Conservation (phyloP, 805 yeast species). For the Wickerhamiella brachini region DNA sequence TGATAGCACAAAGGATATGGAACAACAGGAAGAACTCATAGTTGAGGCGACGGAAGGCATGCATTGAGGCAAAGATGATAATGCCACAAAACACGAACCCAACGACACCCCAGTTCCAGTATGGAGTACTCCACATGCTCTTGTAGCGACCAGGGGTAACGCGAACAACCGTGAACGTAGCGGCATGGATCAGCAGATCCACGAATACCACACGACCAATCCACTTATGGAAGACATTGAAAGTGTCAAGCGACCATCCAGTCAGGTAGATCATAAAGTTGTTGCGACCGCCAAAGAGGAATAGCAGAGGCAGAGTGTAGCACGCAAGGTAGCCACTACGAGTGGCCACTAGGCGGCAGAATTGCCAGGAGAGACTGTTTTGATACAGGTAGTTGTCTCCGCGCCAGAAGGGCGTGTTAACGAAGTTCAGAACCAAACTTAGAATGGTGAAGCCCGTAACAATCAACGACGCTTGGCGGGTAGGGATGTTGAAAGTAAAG, state of each 20-base stretch:
- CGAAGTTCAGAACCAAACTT: neutral
- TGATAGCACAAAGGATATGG: constrained; percentile 41
- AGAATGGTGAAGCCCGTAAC: constrained; percentile 24
- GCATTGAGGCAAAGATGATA: constrained; percentile 36
- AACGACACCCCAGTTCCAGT: constrained; percentile 29
- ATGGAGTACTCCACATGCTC: constrained; percentile 6
- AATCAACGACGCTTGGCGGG: constrained; percentile 28
- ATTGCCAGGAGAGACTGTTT: neutral
- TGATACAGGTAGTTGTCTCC: neutral
- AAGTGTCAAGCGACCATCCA: constrained; percentile 42
- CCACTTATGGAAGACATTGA: constrained; percentile 50
- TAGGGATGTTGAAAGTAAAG: constrained; percentile 22
- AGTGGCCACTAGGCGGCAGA: constrained; percentile 1
- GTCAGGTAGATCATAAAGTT: constrained; percentile 45
- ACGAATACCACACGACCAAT: constrained; percentile 36
- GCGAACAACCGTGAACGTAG: constrained; percentile 33
- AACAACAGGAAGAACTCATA: constrained; percentile 46
- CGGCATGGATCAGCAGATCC: constrained; percentile 39
- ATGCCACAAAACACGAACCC: constrained; percentile 31
- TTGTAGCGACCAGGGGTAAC: constrained; percentile 29
- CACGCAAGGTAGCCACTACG: constrained; percentile 10
- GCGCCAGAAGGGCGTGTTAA: neutral
- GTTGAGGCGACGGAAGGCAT: constrained; percentile 34
- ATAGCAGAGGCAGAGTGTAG: constrained; percentile 36
- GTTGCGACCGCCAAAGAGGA: constrained; percentile 55